Base-by-base conservation (phyloP, 352 stramenopile species). In the Albugo candida region DNA sequence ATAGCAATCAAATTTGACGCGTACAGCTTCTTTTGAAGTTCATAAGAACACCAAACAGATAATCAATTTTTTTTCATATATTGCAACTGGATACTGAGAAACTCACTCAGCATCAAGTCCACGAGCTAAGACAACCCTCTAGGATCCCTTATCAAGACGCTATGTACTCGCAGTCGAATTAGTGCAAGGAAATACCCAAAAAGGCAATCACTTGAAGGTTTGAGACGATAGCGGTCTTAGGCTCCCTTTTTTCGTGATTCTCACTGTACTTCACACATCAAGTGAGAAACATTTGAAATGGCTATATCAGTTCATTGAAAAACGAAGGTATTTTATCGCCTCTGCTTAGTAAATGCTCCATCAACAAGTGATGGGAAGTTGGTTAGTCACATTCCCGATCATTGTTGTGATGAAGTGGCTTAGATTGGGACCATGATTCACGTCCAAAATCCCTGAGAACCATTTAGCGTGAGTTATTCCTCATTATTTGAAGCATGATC, bases 1-100 rank as follows among this genome's bases (percentile, higher is more conserved):
- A n/a, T n/a, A n/a, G 36, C 16, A 14, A 41, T 16, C 16, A 88
- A 51, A 11, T 58, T 61, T 16, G 82, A 11, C 1, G 67, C 58
- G 75, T 76, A 92, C 27, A 82, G 51, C 49, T 86, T 87, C 35
- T 71, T 63, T 39, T 63, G 56, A 42, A 63, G 47, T n/a, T n/a
- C n/a, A n/a, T n/a, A n/a, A n/a, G n/a, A n/a, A n/a, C n/a, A n/a
- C n/a, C n/a, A n/a, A n/a, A n/a, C n/a, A n/a, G n/a, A n/a, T n/a
- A n/a, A n/a, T n/a, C n/a, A n/a, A n/a, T n/a, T n/a, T 14, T 74
- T 24, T 0, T 64, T 64, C 53, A 88, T 53, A 13, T 70, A 75
- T 39, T 70, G 69, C 5, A 66, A 68, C 0, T 67, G 67, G 2
- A 86, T 61, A 14, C 60, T 74, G 49, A 84, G 87, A 47, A 81